A percentile compares a stretch with the other conserved stretches of the same genome.
phyloP scores from a whole-genome alignment of 1,139 yeast species.

The Waltiozyma sp. region DNA sequence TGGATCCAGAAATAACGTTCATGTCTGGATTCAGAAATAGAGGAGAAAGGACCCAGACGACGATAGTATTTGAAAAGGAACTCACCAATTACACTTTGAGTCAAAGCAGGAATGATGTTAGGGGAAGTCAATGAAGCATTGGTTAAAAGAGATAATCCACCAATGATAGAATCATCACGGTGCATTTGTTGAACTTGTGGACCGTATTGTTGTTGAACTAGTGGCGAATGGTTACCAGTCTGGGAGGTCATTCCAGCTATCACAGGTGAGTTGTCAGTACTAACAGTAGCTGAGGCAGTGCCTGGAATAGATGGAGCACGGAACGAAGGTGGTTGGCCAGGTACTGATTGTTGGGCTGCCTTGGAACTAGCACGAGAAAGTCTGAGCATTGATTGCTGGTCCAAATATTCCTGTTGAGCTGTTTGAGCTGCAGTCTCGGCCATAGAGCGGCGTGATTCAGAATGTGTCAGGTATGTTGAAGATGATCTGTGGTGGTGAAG shows the following conservation, averaged over 20 bases:
- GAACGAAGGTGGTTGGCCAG: background rate
- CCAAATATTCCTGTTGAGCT: conserved; percentile 17
- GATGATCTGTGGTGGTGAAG: background rate
- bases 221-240: background rate
- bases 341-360: background rate
- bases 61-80: conserved; percentile 80
- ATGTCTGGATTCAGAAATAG: conserved; percentile 73
- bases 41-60: conserved; percentile 60
- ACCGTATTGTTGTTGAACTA: background rate
- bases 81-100: conserved; percentile 92
- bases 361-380: conserved; percentile 13
- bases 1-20: conserved; percentile 95
- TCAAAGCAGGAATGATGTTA: conserved; percentile 75
- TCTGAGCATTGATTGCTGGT: conserved; percentile 11
- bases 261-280: conserved; percentile 4
- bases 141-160: conserved; percentile 49
- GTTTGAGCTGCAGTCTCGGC: conserved; percentile 20
- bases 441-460: conserved; percentile 16
- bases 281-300: conserved; percentile 3
- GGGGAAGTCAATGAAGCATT: conserved; percentile 61
- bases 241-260: background rate
- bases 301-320: background rate
- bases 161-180: conserved; percentile 16
- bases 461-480: conserved; percentile 4
- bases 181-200: no score